A percentile compares a stretch with the other conserved stretches of the same genome.
phyloP scores from a whole-genome alignment of 257 asterid species.

The Solanum bulbocastanum region DNA sequence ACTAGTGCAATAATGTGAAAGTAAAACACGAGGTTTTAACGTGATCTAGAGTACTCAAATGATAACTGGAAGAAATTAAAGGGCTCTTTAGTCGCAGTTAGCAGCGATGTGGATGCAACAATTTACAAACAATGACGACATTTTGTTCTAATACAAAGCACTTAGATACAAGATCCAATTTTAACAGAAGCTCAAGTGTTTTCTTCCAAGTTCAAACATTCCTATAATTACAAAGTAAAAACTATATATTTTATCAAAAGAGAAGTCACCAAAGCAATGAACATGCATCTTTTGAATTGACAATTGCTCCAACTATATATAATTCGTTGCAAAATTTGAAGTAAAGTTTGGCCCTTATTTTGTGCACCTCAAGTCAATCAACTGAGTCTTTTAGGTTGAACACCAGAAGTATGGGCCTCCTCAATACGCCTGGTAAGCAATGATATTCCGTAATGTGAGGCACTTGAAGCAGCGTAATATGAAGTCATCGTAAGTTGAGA shows the following conservation, averaged over 20 bases:
- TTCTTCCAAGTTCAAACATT: not conserved
- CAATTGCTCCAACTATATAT: not conserved
- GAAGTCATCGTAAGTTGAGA: constrained; percentile 71
- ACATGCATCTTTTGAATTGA: not conserved
- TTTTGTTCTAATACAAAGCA: not conserved
- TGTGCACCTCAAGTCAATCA: constrained; percentile 32
- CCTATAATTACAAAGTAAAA: not conserved
- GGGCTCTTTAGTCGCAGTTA: not conserved
- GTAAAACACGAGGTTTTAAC: not conserved
- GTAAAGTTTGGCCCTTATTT: not conserved
- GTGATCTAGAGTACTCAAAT: not conserved
- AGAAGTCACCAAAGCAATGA: not conserved
- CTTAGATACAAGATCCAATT: not conserved
- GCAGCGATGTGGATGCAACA: not conserved
- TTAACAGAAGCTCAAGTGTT: not conserved
- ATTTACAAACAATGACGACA: not conserved
- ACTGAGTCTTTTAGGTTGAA: constrained; percentile 39
- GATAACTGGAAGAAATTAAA: not conserved
- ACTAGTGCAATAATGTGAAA: not conserved
- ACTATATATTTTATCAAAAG: not conserved
- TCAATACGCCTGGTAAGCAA: constrained; percentile 67
- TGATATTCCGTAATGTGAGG: constrained; percentile 66
- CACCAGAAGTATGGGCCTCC: constrained; percentile 36
- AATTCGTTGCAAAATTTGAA: constrained; percentile 19
- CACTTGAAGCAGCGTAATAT: constrained; percentile 75